Base-by-base conservation (phyloP, 2,329 filamentous ascomycete species). In the Fusarium scirpi region DNA sequence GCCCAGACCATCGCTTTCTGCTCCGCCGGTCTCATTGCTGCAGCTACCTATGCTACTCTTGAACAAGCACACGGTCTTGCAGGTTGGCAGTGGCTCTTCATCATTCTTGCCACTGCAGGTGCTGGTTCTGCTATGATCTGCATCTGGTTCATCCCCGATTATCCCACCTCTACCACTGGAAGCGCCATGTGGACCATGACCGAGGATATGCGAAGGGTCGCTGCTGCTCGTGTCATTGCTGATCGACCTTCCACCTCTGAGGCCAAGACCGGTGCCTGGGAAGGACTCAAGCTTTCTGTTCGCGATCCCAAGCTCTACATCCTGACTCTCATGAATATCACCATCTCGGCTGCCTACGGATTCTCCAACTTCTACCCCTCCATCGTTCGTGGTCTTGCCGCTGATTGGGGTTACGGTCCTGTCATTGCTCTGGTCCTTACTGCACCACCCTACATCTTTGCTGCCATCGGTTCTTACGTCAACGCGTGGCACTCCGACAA, bases 341-440 rank as follows among this genome's bases (percentile, higher is more conserved):
- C 43, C 9, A 64, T 64, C 8, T 64, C 59, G 1, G 61, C 61
- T n/a, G 61, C 61, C 0, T 64, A 64, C 3, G 61, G 61, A 3
- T 64, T 64, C 44, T 64, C 61, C 20, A 64, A 64, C 43, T 64
- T 64, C 24, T 64, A 64, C 10, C 61, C 61, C 10, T 64, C 59
- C 0, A 64, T 64, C 1, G 61, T 64, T 7, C 49, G 61, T 9
- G 61, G 61, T 3, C 20, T 64, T 2, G 61, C 61, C 0, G 59
- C 59, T 3, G 49, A 64, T 18, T 64, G 61, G 61, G 61, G 61
- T 3, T 64, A 64, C 10, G 55, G 61, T 11, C 38, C 61, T 1
- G 61, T 64, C 15, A 64, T 64, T 1, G 61, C 61, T 0, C 59
- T 64, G 3, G 61, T 64, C 5, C 61, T 64, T 3, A 64, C 61